Percentiles rank a stretch among this genome's conserved stretches.
Conservation (phyloP, 345 rosid species). For the Sisymbrium irio region DNA sequence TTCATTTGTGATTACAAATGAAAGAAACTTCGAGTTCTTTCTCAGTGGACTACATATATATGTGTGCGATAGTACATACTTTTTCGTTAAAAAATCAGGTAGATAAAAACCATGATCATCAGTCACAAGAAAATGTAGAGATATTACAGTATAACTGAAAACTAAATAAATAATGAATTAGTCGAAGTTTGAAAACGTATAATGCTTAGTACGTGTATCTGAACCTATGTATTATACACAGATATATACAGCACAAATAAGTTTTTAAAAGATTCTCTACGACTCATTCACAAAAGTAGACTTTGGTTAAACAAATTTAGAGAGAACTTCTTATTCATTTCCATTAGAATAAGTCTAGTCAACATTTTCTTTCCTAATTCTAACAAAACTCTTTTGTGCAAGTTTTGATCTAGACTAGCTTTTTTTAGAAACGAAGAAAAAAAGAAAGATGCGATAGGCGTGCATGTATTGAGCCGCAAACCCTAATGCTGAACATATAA, state of each 20-base stretch:
- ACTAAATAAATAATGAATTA: neutral
- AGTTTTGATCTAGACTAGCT: conserved; percentile 6
- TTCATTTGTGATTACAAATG: conserved; percentile 19
- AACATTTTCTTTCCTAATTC: conserved; percentile 12
- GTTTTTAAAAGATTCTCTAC: no score
- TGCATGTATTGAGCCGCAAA: conserved; percentile 42
- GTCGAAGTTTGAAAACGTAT: conserved; percentile 14
- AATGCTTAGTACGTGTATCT: conserved; percentile 10
- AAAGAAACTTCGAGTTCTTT: conserved; percentile 27
- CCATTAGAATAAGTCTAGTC: conserved; percentile 2
- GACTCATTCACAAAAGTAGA: conserved; percentile 27
- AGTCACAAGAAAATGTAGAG: neutral
- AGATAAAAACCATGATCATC: conserved; percentile 3
- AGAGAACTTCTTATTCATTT: neutral
- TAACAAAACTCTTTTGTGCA: neutral
- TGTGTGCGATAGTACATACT: neutral
- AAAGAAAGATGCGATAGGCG: conserved; percentile 23
- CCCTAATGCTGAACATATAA: conserved; percentile 20
- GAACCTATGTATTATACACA: neutral
- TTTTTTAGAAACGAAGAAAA: neutral
- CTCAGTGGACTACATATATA: conserved; percentile 18
- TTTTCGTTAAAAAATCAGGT: neutral
- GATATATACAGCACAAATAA: neutral
- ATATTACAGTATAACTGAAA: neutral
- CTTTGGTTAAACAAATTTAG: neutral